A percentile compares a stretch with the other conserved stretches of the same genome.
Evolutionary conservation across 768 basidiomycete genomes (phyloP).

Genomic region (Mrakia blollopis): DNA sequence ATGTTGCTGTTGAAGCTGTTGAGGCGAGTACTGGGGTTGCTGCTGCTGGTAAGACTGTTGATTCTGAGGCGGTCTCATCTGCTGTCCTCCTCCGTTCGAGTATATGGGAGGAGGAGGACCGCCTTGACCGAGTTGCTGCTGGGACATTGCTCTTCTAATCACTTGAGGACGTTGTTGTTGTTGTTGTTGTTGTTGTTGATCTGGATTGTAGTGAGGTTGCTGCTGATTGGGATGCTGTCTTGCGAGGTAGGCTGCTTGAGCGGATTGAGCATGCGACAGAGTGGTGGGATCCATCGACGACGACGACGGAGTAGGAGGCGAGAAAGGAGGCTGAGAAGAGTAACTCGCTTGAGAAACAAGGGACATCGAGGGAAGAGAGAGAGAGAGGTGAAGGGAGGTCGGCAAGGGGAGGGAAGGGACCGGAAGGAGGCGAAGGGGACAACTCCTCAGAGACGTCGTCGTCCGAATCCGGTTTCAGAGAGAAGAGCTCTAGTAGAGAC

Average conservation of each 20-base stretch:
- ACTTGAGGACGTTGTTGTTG: constrained; percentile 2
- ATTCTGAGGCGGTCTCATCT: neutral
- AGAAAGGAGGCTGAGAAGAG: neutral
- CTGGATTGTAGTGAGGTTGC: neutral
- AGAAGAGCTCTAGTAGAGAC: neutral
- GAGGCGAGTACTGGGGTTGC: neutral
- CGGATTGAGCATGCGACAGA: neutral
- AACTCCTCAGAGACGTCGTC: neutral
- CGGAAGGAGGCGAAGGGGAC: neutral
- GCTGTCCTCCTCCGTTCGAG: too few relatives aligned
- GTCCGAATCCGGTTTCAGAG: neutral
- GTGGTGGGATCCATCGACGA: neutral
- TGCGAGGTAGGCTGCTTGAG: constrained; percentile 3
- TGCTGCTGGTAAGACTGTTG: neutral
- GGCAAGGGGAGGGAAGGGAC: neutral
- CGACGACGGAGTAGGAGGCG: neutral
- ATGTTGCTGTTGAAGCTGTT: neutral
- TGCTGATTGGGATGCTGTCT: constrained; percentile 7
- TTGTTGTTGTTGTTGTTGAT: neutral
- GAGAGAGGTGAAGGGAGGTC: neutral
- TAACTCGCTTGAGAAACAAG: neutral
- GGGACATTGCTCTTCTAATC: neutral
- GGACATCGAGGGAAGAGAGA: neutral
- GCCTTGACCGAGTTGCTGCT: neutral
- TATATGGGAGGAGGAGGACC: neutral